Evolutionary conservation across 306 rosid species (phyloP).

Genomic region (Prunus armeniaca): DNA sequence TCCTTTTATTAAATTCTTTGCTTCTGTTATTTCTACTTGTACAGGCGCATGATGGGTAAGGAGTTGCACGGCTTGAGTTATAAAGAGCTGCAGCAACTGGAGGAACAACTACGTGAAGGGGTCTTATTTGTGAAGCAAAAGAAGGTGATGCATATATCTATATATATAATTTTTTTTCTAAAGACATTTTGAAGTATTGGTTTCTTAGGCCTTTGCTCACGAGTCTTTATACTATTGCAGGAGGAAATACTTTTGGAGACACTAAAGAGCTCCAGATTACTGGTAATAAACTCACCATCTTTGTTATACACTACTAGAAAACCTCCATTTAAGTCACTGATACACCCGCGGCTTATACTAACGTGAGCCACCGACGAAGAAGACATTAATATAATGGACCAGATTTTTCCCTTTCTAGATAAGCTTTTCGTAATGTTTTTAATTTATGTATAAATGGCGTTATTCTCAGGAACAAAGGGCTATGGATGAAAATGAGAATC

Average conservation of each 20-base stretch:
- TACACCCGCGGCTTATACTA: too few species aligned
- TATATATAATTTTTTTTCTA: too few species aligned
- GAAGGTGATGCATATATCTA: constrained; percentile 32
- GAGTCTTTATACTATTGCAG: constrained; percentile 28
- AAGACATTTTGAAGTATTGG: not conserved
- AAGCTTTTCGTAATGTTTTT: not conserved
- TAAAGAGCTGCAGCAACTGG: constrained; percentile 53
- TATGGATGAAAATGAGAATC: constrained; percentile 50
- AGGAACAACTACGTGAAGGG: constrained; percentile 56
- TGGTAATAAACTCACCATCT: constrained; percentile 40
- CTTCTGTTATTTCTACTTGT: constrained; percentile 4
- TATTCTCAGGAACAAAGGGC: constrained; percentile 53
- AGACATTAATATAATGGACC: too few species aligned
- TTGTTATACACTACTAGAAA: not conserved
- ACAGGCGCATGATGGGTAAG: constrained; percentile 62
- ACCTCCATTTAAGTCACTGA: too few species aligned
- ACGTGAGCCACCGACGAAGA: too few species aligned
- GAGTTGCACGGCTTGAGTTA: constrained; percentile 61
- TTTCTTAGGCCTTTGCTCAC: not conserved
- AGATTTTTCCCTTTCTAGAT: not conserved
- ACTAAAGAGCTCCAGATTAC: constrained; percentile 50
- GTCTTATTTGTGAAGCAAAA: constrained; percentile 50
- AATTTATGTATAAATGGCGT: not conserved
- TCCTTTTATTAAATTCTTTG: not conserved
- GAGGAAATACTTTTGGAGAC: constrained; percentile 59